Evolutionary conservation across 441 rosid species (phyloP).

Genomic region (Adansonia gregorii): DNA sequence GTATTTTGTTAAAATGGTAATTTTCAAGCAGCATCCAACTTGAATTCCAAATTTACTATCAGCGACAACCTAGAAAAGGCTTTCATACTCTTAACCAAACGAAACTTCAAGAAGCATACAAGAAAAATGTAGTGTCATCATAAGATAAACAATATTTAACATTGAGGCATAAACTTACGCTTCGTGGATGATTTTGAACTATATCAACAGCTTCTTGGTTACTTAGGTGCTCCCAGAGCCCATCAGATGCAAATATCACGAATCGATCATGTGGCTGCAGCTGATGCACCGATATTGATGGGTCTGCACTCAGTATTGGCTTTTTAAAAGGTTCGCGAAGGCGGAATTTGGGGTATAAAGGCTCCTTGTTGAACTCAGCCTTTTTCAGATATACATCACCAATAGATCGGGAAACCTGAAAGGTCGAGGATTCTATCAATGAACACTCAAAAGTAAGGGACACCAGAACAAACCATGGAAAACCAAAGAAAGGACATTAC

Average conservation of each 20-base stretch:
- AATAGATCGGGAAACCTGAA: slow-evolving; percentile 86
- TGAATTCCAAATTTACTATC: no score
- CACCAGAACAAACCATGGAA: slow-evolving; percentile 4
- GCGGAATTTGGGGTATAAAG: slow-evolving; percentile 66
- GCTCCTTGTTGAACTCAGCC: slow-evolving; percentile 92
- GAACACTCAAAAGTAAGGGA: slow-evolving; percentile 18
- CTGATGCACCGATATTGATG: slow-evolving; percentile 63
- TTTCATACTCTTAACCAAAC: no score
- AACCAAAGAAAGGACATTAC: neutral
- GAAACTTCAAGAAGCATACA: neutral
- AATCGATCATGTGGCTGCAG: slow-evolving; percentile 69
- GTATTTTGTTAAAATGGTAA: no score
- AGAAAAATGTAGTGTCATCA: neutral
- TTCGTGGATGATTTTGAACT: slow-evolving; percentile 72
- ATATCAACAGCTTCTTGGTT: slow-evolving; percentile 96
- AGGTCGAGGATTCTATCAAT: slow-evolving; percentile 28
- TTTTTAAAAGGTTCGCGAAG: slow-evolving; percentile 74
- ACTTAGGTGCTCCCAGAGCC: slow-evolving; percentile 95
- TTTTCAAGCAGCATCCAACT: no score
- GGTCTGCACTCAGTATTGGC: slow-evolving; percentile 86
- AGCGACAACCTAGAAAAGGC: no score
- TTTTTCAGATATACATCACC: slow-evolving; percentile 93
- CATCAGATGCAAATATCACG: slow-evolving; percentile 71
- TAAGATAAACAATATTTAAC: neutral
- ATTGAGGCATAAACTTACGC: slow-evolving; percentile 44